Evolutionary conservation across 805 yeast species (phyloP).

Genomic region (Ogataea sp.): DNA sequence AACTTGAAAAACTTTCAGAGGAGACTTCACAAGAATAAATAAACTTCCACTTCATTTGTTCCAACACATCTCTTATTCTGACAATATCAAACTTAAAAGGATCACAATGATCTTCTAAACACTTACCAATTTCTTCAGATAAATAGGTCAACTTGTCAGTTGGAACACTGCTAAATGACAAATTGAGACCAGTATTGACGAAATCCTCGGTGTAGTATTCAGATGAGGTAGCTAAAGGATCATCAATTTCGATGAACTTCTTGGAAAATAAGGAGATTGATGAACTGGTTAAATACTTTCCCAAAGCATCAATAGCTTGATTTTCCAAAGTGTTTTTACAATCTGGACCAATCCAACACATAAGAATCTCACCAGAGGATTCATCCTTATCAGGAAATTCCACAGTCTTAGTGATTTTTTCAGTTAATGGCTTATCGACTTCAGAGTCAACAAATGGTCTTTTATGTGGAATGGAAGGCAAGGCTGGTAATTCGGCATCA

Average conservation of each 20-base stretch:
- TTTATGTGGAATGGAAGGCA: conserved; percentile 28
- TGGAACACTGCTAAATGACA: conserved; percentile 69
- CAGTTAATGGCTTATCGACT: conserved; percentile 32
- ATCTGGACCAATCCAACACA: conserved; percentile 81
- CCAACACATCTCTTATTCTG: conserved; percentile 61
- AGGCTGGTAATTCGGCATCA: conserved; percentile 46
- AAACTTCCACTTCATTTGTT: conserved; percentile 54
- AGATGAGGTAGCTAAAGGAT: conserved; percentile 71
- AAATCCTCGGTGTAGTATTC: conserved; percentile 71
- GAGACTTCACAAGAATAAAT: conserved; percentile 56
- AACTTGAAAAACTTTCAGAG: conserved; percentile 50
- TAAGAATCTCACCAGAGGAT: conserved; percentile 62
- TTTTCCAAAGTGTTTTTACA: conserved; percentile 41
- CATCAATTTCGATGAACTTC: conserved; percentile 68
- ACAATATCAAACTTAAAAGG: conserved; percentile 48
- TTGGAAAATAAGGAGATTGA: conserved; percentile 70
- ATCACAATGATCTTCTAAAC: conserved; percentile 45
- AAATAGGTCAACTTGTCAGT: conserved; percentile 49
- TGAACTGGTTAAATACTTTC: conserved; percentile 67
- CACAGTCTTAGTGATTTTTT: conserved; percentile 39
- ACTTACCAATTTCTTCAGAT: conserved; percentile 38
- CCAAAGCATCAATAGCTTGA: conserved; percentile 64
- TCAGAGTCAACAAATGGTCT: conserved; percentile 79
- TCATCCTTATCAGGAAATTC: conserved; percentile 90
- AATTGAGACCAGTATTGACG: conserved; percentile 47